Conservation (phyloP, 768 basidiomycete genomes). For the Naganishia randhawae region DNA sequence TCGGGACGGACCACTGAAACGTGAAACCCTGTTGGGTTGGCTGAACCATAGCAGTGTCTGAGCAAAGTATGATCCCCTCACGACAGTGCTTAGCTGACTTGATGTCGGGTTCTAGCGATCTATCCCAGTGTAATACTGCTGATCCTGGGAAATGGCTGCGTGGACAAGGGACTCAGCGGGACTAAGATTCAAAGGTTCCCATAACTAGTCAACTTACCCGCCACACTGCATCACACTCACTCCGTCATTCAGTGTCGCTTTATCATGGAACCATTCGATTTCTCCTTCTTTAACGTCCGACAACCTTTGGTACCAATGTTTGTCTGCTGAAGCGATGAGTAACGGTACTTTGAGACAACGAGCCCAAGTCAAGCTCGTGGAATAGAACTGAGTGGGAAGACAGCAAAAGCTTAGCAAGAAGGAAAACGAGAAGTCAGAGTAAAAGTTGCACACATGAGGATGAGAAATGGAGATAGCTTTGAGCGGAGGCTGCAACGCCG, state of each 20-base stretch:
- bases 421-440: not conserved
- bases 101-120: constrained; percentile 38
- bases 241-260: constrained; percentile 32
- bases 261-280: constrained; percentile 39
- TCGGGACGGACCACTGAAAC: constrained; percentile 47
- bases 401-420: not conserved
- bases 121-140: constrained; percentile 44
- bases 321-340: constrained; percentile 40
- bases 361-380: constrained; percentile 47
- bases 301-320: constrained; percentile 43
- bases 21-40: constrained; percentile 44
- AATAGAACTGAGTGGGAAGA: constrained; percentile 40
- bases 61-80: constrained; percentile 43
- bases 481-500: constrained; percentile 35
- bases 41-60: constrained; percentile 49
- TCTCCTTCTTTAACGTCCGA: constrained; percentile 35
- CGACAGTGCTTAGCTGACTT: constrained; percentile 35
- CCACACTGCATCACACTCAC: constrained; percentile 46
- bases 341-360: constrained; percentile 42
- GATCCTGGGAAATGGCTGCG: constrained; percentile 48
- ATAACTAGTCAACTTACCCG: constrained; percentile 36
- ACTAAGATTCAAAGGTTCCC: not conserved
- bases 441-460: constrained; percentile 41
- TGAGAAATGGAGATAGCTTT: constrained; percentile 47
- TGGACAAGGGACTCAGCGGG: not conserved